Conservation (phyloP, 2,329 filamentous ascomycete genomes). For the Botryotinia narcissicola region DNA sequence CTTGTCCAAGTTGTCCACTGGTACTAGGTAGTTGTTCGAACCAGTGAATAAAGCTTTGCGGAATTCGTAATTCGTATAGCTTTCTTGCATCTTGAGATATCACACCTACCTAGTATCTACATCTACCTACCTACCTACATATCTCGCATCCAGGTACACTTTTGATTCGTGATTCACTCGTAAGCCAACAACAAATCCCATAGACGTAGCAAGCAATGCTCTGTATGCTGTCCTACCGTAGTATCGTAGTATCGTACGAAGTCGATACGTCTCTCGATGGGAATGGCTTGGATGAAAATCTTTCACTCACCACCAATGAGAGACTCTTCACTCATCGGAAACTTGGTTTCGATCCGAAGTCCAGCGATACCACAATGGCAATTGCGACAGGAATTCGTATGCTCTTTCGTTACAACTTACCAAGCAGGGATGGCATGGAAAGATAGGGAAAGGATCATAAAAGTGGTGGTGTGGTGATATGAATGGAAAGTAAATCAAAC, state of each 20-base stretch:
- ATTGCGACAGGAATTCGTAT: constrained; percentile 3
- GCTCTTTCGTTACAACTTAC: background rate
- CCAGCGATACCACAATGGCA: background rate
- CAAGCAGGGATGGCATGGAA: background rate
- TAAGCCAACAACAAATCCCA: background rate
- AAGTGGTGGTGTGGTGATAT: background rate
- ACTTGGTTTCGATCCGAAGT: background rate
- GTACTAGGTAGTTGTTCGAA: background rate
- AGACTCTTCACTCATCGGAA: background rate
- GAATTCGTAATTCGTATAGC: background rate
- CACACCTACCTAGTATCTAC: background rate
- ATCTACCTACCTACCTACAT: background rate
- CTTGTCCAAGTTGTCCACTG: background rate
- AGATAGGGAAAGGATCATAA: background rate
- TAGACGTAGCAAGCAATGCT: background rate
- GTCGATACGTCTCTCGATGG: background rate
- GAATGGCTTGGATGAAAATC: background rate
- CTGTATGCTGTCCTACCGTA: background rate
- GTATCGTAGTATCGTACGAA: background rate
- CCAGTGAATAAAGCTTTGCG: background rate
- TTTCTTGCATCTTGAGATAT: background rate
- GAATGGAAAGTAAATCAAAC: background rate
- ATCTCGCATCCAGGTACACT: background rate
- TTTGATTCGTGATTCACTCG: background rate
- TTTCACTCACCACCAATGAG: background rate